Percentiles rank a stretch among this genome's conserved stretches.
These are phyloP conservation scores for Xylariaceae sp. DNA, from an alignment of 2,329 filamentous ascomycete genomes.

Conservation along the genomic window DNA sequence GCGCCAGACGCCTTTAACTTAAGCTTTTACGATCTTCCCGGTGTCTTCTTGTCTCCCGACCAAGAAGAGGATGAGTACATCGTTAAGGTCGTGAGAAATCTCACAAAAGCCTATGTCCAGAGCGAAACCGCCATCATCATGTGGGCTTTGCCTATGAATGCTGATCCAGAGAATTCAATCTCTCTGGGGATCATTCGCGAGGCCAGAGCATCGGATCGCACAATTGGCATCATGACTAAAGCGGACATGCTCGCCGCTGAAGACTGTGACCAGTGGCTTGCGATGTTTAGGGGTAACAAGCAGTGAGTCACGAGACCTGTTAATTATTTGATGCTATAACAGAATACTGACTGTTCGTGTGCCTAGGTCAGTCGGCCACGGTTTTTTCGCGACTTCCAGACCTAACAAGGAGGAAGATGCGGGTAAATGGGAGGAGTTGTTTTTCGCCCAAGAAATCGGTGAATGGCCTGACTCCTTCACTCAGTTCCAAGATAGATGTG, in stretches of 20 bases:
- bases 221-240: conserved; percentile 78
- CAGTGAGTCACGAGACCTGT: conserved; percentile 36
- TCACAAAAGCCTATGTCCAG: conserved; percentile 67
- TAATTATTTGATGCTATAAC: background rate
- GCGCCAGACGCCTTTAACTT: conserved; percentile 63
- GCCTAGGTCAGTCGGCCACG: conserved; percentile 53
- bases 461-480: conserved; percentile 50
- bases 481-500: conserved; percentile 45
- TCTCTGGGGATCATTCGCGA: conserved; percentile 62
- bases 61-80: conserved; percentile 63
- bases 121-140: conserved; percentile 71
- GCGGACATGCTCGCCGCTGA: conserved; percentile 64
- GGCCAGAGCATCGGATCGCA: conserved; percentile 53
- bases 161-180: conserved; percentile 71
- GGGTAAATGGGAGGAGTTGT: conserved; percentile 46
- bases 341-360: background rate
- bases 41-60: conserved; percentile 69
- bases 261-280: conserved; percentile 54
- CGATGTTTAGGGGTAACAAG: conserved; percentile 58
- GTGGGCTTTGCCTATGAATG: conserved; percentile 72
- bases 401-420: conserved; percentile 54
- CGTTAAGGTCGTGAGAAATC: conserved; percentile 65
- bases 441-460: conserved; percentile 41
- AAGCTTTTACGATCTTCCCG: conserved; percentile 82
- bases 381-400: conserved; percentile 74